A percentile compares a stretch with the other conserved stretches of the same genome.
Evolutionary conservation across 2,329 filamentous ascomycete species (phyloP).

Genomic region (Exophiala calicioides): DNA sequence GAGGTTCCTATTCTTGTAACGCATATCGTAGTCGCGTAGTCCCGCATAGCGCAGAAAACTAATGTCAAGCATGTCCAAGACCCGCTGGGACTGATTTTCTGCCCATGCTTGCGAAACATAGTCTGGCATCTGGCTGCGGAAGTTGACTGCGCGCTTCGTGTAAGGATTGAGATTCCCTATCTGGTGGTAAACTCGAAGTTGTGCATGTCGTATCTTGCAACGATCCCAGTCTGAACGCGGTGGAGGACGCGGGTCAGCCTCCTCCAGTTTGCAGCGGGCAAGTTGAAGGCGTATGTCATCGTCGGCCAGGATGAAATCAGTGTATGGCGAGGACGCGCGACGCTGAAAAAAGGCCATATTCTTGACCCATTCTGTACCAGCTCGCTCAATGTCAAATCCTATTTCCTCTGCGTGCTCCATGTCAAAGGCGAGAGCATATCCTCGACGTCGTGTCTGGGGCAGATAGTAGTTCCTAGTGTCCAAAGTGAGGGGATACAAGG

Average conservation of each 20-base stretch:
- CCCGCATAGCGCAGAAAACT: constrained; percentile 54
- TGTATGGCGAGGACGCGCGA: constrained; percentile 62
- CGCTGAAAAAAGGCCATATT: constrained; percentile 54
- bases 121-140: constrained; percentile 56
- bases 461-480: constrained; percentile 74
- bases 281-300: constrained; percentile 54
- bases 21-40: constrained; percentile 55
- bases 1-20: constrained; percentile 55
- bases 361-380: constrained; percentile 47
- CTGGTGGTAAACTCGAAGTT: constrained; percentile 51
- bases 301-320: constrained; percentile 60
- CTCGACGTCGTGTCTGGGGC: constrained; percentile 67
- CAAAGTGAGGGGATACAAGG: constrained; percentile 50
- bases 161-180: constrained; percentile 60
- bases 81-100: constrained; percentile 56
- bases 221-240: constrained; percentile 55
- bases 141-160: constrained; percentile 61
- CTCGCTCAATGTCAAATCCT: constrained; percentile 25
- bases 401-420: constrained; percentile 31
- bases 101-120: constrained; percentile 57
- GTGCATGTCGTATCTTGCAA: constrained; percentile 62
- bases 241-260: constrained; percentile 41
- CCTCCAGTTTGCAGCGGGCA: constrained; percentile 18
- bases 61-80: constrained; percentile 68
- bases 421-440: constrained; percentile 62